A percentile compares a stretch with the other conserved stretches of the same genome.
Evolutionary conservation across 768 basidiomycete species (phyloP).

Genomic region (Collybia mongolica): DNA sequence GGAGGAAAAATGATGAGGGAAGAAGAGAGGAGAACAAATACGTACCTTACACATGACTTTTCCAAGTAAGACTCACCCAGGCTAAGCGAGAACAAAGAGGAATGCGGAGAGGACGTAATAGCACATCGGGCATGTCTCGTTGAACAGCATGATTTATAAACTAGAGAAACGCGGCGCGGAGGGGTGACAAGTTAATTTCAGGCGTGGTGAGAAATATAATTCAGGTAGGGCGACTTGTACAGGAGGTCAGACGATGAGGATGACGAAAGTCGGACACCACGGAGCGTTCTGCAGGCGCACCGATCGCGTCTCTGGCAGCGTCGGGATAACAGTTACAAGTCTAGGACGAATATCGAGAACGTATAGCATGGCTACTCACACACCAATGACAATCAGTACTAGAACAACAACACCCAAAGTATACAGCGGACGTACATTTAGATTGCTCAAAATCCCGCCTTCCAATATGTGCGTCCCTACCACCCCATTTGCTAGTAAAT

Average conservation of each 20-base stretch:
- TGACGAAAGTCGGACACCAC: conserved; percentile 77
- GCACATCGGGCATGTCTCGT: conserved; percentile 78
- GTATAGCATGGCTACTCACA: conserved; percentile 58
- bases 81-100: conserved; percentile 78
- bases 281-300: conserved; percentile 53
- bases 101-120: conserved; percentile 74
- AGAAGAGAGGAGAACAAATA: neutral
- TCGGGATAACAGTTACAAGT: conserved; percentile 87
- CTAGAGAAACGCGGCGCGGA: too few relatives aligned
- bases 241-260: conserved; percentile 75
- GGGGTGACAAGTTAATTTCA: too few relatives aligned
- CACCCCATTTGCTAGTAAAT: conserved; percentile 71
- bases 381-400: too few relatives aligned
- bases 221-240: conserved; percentile 5
- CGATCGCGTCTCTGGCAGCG: conserved; percentile 61
- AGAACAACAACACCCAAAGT: neutral
- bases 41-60: conserved; percentile 70
- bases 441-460: conserved; percentile 75
- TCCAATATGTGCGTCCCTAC: conserved; percentile 91
- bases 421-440: conserved; percentile 50
- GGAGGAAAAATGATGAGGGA: too few relatives aligned
- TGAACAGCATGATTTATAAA: conserved; percentile 84
- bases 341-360: conserved; percentile 65
- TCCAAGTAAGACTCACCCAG: conserved; percentile 79
- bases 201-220: too few relatives aligned